phyloP scores from a whole-genome alignment of 106 monocot species.

The Acorus calamus region DNA sequence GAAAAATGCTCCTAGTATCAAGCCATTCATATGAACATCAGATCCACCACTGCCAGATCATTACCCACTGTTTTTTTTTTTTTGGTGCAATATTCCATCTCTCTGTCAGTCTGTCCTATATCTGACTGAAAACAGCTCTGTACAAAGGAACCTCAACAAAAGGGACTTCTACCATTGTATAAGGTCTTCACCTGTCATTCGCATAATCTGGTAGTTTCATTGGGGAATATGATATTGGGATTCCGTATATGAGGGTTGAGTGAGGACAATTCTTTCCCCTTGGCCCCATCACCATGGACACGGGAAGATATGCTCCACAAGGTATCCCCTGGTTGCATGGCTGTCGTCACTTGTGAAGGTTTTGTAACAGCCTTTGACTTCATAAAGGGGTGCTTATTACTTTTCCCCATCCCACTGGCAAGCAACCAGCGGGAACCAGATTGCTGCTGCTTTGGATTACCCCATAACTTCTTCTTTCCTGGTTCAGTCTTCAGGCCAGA shows the following conservation, averaged over 20 bases:
- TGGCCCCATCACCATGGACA: slow-evolving; percentile 38
- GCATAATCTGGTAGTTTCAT: slow-evolving; percentile 34
- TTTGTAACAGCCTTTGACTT: slow-evolving; percentile 52
- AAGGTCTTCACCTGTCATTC: slow-evolving; percentile 4
- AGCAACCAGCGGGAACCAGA: slow-evolving; percentile 94
- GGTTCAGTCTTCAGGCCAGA: slow-evolving; percentile 81
- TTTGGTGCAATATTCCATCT: too few species aligned
- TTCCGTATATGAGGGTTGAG: slow-evolving; percentile 62
- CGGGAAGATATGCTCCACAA: slow-evolving; percentile 95
- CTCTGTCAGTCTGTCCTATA: too few species aligned
- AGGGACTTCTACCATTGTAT: background rate
- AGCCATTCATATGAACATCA: too few species aligned
- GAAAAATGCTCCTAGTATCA: too few species aligned
- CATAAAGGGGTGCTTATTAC: slow-evolving; percentile 77
- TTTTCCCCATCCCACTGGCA: slow-evolving; percentile 93
- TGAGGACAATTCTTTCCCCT: slow-evolving; percentile 48
- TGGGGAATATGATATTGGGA: slow-evolving; percentile 65
- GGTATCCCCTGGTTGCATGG: slow-evolving; percentile 52
- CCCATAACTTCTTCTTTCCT: slow-evolving; percentile 62
- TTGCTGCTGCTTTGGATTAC: slow-evolving; percentile 44
- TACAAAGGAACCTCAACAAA: background rate
- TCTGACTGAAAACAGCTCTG: background rate
- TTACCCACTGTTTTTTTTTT: too few species aligned
- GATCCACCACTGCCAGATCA: too few species aligned
- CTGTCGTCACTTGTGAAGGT: slow-evolving; percentile 29